Evolutionary conservation across 2,329 filamentous ascomycete genomes (phyloP), one percentile per base, ranked within the genome.

Genomic region (Cytospora schulzeri): DNA sequence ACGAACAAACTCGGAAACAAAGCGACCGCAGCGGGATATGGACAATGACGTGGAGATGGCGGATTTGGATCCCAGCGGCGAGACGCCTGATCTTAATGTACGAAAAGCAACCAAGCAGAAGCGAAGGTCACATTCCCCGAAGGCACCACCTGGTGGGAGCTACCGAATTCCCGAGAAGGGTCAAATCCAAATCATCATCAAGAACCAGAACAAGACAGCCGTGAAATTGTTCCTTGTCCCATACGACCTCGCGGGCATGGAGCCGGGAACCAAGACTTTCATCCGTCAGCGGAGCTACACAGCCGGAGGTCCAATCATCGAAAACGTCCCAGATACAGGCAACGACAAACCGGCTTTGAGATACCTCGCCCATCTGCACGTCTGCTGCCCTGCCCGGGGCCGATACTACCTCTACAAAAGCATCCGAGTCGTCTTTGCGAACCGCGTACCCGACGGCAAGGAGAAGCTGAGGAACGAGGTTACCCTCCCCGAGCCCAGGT

Each of bases 181-280:
- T 0, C 95, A 98, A 76, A 81, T 99, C 17, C 95, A 99, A 72
- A 96, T 99, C 68, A 90, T 99, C 67, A 92, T 99, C 75, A 98
- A 98, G 75, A 99, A 98, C 71, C 94, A 93, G 19, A 97, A 98
- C 79, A 98, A 98, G 74, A 98, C 95, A 4, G 95, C 95, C 1
- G 94, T 98, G 62, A 98, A 99, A 76, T 81, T 99, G 0, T 98
- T 98, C 70, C 83, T 98, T 28, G 87, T 99, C 3, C 95, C 94
- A 0, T 99, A 98, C 71, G 93, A 98, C 73, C 81, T 99, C 1
- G 84, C 87, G 1, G 94, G 92, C 59, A 99, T 99, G 94, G 90
- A 95, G 67, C 86, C 92, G 0, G 93, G 93, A 0, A 96, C 92
- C 19, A 98, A 98, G 76, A 99, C 95, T 0, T 98, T 98, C 71